Conservation (phyloP, 2,329 filamentous ascomycete species). For the Madurella fahalii region DNA sequence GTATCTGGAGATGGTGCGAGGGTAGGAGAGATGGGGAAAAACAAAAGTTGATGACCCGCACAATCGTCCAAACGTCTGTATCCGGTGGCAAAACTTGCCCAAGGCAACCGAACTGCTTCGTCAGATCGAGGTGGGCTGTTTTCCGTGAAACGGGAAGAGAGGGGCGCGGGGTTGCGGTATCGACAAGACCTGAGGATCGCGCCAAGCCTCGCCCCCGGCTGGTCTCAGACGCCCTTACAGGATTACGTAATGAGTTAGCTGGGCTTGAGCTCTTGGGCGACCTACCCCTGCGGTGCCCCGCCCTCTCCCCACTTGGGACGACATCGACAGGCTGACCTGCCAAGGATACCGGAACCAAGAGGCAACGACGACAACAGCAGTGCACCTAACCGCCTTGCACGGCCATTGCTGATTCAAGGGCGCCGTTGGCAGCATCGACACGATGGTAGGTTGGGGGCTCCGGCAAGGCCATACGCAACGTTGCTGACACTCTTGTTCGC, state of each 20-base stretch:
- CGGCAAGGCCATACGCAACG: background rate
- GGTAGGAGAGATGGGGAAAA: background rate
- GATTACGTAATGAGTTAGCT: conserved; percentile 17
- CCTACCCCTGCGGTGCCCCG: conserved; percentile 7
- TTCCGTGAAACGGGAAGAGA: conserved; percentile 20
- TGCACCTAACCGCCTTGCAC: conserved; percentile 5
- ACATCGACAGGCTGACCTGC: conserved; percentile 8
- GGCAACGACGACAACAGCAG: conserved; percentile 7
- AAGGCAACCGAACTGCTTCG: conserved; percentile 6
- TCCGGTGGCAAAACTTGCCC: background rate
- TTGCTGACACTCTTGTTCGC: conserved; percentile 3
- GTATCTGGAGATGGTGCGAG: background rate
- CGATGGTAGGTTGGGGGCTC: conserved; percentile 11
- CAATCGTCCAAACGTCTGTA: background rate
- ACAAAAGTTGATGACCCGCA: background rate
- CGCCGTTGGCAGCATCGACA: background rate
- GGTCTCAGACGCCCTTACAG: background rate
- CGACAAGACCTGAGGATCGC: background rate
- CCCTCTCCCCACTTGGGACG: background rate
- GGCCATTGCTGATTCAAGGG: conserved; percentile 1
- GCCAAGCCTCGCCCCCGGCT: background rate
- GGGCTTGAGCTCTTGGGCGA: background rate
- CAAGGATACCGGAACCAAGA: conserved; percentile 14
- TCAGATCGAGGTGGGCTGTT: conserved; percentile 10
- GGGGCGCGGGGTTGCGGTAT: conserved; percentile 10